A percentile compares a stretch with the other conserved stretches of the same genome.
Conservation (phyloP, 2,329 filamentous ascomycete species). For the Cryoendolithus antarcticus region DNA sequence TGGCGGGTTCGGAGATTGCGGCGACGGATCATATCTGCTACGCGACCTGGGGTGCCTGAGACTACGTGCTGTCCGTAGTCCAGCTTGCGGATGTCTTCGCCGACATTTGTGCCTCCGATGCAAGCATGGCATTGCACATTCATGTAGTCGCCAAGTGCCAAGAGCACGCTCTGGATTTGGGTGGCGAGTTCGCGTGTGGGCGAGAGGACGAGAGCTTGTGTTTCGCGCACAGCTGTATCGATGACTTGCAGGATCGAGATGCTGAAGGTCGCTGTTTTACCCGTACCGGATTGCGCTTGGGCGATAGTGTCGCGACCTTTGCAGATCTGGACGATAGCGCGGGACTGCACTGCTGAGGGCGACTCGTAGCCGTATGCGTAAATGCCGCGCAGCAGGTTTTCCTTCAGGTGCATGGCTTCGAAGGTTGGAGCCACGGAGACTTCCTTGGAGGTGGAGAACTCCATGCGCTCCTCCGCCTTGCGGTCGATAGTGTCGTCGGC, state of each 20-base stretch:
- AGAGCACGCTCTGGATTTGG: constrained; percentile 98
- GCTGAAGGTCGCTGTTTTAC: constrained; percentile 99
- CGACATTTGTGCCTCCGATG: constrained; percentile 95
- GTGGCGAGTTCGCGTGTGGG: constrained; percentile 97
- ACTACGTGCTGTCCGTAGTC: constrained; percentile 94
- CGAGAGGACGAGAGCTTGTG: constrained; percentile 95
- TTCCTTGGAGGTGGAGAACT: constrained; percentile 97
- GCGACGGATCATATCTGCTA: constrained; percentile 99
- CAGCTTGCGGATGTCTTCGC: constrained; percentile 97
- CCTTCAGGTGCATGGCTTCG: constrained; percentile 83
- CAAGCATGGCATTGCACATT: constrained; percentile 97
- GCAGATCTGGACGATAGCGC: constrained; percentile 97
- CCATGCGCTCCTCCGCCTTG: constrained; percentile 90
- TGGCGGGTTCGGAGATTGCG: constrained; percentile 90
- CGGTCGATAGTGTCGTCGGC: constrained; percentile 77
- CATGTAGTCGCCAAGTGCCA: constrained; percentile 99
- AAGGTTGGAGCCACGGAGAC: constrained; percentile 90
- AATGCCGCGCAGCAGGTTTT: constrained; percentile 90
- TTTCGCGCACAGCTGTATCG: constrained; percentile 85
- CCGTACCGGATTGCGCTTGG: constrained; percentile 97
- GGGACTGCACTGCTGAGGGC: constrained; percentile 91
- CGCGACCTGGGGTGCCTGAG: constrained; percentile 94
- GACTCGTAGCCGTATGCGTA: constrained; percentile 99
- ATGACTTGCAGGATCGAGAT: constrained; percentile 99
- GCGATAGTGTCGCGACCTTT: constrained; percentile 98